These are phyloP conservation scores for Coix lacrymajobi DNA, from an alignment of 176 grass and related monocot species.

Conservation along the genomic window DNA sequence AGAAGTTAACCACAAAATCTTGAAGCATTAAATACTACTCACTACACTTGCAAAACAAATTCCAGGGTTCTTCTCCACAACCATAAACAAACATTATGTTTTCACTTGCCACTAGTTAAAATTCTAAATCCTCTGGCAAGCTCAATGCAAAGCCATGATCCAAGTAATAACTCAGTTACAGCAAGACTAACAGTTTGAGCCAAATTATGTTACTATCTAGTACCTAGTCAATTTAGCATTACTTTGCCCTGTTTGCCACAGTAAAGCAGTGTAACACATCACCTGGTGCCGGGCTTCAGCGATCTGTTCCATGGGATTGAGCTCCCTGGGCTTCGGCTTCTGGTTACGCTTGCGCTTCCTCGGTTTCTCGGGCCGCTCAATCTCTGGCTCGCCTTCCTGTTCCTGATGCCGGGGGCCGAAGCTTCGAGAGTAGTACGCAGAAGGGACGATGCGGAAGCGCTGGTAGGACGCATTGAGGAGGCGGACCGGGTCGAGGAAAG, in stretches of 20 bases:
- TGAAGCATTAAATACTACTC: background rate
- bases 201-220: background rate
- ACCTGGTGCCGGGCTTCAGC: conserved; percentile 82
- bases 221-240: background rate
- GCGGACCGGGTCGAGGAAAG: conserved; percentile 84
- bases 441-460: conserved; percentile 59
- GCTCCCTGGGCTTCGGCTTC: conserved; percentile 25
- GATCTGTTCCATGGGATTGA: conserved; percentile 55
- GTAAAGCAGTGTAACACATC: background rate
- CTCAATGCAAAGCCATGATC: background rate
- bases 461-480: conserved; percentile 59
- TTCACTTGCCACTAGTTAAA: background rate
- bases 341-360: conserved; percentile 53
- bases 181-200: background rate
- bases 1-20: conserved; percentile 7
- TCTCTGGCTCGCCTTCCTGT: background rate
- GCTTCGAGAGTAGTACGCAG: conserved; percentile 74
- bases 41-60: background rate
- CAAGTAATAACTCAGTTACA: background rate
- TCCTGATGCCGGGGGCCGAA: conserved; percentile 32
- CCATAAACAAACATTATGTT: background rate
- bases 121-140: background rate
- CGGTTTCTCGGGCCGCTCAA: background rate
- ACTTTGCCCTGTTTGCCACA: background rate
- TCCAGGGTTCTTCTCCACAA: background rate